Evolutionary conservation across 2,329 filamentous ascomycete genomes (phyloP).

Genomic region (Amylocarpus encephaloides): DNA sequence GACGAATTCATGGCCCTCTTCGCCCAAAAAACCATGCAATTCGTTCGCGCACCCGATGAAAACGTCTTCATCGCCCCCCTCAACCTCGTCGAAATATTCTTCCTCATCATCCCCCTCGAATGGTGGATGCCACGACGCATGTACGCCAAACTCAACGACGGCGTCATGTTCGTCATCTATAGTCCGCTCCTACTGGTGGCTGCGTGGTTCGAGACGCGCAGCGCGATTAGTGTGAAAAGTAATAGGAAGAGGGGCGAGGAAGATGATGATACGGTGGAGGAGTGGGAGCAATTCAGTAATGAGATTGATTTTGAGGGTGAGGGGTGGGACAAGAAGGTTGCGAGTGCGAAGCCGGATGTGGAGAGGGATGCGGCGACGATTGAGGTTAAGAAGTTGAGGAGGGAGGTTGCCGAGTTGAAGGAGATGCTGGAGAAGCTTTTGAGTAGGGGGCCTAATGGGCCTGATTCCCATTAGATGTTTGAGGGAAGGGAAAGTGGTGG

Average conservation of each 20-base stretch:
- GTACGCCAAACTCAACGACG: constrained; percentile 82
- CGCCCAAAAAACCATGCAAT: constrained; percentile 91
- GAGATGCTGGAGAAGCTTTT: constrained; percentile 25
- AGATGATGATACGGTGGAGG: constrained; percentile 82
- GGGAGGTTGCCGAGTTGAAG: constrained; percentile 54
- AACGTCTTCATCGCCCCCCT: constrained; percentile 97
- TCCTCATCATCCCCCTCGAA: constrained; percentile 74
- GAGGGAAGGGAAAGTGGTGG: neutral
- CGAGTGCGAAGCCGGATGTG: constrained; percentile 71
- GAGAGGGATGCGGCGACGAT: constrained; percentile 70
- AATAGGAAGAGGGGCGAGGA: constrained; percentile 78
- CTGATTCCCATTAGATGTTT: neutral
- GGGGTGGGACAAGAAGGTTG: constrained; percentile 78
- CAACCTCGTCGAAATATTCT: constrained; percentile 84
- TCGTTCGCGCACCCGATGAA: constrained; percentile 92
- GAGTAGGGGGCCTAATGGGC: constrained; percentile 5
- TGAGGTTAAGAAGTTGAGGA: constrained; percentile 55
- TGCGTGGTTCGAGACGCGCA: constrained; percentile 62
- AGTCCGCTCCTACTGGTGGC: constrained; percentile 75
- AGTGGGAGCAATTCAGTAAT: constrained; percentile 80
- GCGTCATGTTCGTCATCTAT: constrained; percentile 82
- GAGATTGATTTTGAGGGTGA: constrained; percentile 75
- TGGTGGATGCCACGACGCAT: constrained; percentile 80
- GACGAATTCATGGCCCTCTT: constrained; percentile 96
- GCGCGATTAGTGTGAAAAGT: constrained; percentile 58